These are phyloP conservation scores for Euphrasia confusa DNA, from an alignment of 257 asterid species.

Conservation along the genomic window DNA sequence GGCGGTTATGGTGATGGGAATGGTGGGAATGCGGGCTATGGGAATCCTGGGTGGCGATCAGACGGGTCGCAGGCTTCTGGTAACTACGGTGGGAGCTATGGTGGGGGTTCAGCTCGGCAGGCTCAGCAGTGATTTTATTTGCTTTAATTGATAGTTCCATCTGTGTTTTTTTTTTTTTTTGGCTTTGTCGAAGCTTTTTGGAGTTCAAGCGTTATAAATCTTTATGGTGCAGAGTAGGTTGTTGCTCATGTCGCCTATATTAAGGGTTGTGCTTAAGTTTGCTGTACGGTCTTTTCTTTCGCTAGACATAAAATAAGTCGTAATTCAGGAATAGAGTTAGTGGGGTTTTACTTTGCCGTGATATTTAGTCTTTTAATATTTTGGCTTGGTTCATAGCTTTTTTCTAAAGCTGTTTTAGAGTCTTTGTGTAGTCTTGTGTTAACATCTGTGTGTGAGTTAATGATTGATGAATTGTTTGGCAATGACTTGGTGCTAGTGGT, in stretches of 20 bases:
- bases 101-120: slow-evolving; percentile 45
- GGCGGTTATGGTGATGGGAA: slow-evolving; percentile 69
- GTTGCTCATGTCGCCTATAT: slow-evolving; percentile 33
- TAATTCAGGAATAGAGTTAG: slow-evolving; percentile 44
- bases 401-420: slow-evolving; percentile 33
- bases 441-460: slow-evolving; percentile 28
- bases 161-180: neutral
- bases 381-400: slow-evolving; percentile 42
- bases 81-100: slow-evolving; percentile 61
- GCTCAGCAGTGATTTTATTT: slow-evolving; percentile 43
- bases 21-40: slow-evolving; percentile 58
- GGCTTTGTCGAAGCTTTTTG: slow-evolving; percentile 24
- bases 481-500: slow-evolving; percentile 21
- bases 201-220: slow-evolving; percentile 20
- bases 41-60: slow-evolving; percentile 60
- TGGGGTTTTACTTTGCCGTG: slow-evolving; percentile 32
- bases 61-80: slow-evolving; percentile 58
- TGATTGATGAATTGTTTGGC: slow-evolving; percentile 31
- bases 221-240: slow-evolving; percentile 38
- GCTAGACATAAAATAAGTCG: slow-evolving; percentile 54
- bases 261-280: slow-evolving; percentile 42
- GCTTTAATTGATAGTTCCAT: neutral
- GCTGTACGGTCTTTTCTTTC: slow-evolving; percentile 39
- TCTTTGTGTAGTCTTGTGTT: slow-evolving; percentile 26
- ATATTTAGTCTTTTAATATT: slow-evolving; percentile 45